Conservation (phyloP, 1,284 basidiomycete species). For the Ustilago nuda region DNA sequence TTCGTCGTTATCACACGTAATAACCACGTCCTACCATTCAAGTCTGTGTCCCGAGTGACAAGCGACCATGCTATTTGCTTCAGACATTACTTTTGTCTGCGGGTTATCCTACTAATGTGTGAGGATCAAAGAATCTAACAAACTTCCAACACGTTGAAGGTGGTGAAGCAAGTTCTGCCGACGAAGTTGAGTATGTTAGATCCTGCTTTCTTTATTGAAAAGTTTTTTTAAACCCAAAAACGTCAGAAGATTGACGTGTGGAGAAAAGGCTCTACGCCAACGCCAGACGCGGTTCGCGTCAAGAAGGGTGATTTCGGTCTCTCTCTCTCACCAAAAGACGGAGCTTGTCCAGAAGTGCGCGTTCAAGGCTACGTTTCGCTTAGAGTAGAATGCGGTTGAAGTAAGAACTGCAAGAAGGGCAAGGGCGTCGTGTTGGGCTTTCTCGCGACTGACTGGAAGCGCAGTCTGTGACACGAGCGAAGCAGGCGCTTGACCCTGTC, state of each 20-base stretch:
- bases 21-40: too few relatives aligned
- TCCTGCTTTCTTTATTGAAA: not conserved
- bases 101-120: too few relatives aligned
- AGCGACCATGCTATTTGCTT: too few relatives aligned
- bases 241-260: constrained; percentile 19
- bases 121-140: too few relatives aligned
- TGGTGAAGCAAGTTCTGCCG: too few relatives aligned
- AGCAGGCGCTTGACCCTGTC: not conserved
- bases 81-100: too few relatives aligned
- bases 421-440: constrained; percentile 21
- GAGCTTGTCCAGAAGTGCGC: constrained; percentile 37
- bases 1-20: too few relatives aligned
- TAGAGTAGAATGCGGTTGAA: not conserved
- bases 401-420: not conserved
- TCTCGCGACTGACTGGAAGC: constrained; percentile 11
- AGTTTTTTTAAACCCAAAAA: not conserved
- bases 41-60: too few relatives aligned
- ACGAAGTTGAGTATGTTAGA: too few relatives aligned
- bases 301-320: constrained; percentile 6
- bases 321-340: not conserved
- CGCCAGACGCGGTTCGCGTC: constrained; percentile 49
- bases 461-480: constrained; percentile 11
- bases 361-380: not conserved
- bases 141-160: too few relatives aligned
- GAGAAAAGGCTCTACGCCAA: constrained; percentile 37